Evolutionary conservation across 2,329 filamentous ascomycete genomes (phyloP), one percentile per base, ranked within the genome.

Genomic region (Xylaria hypoxylon): DNA sequence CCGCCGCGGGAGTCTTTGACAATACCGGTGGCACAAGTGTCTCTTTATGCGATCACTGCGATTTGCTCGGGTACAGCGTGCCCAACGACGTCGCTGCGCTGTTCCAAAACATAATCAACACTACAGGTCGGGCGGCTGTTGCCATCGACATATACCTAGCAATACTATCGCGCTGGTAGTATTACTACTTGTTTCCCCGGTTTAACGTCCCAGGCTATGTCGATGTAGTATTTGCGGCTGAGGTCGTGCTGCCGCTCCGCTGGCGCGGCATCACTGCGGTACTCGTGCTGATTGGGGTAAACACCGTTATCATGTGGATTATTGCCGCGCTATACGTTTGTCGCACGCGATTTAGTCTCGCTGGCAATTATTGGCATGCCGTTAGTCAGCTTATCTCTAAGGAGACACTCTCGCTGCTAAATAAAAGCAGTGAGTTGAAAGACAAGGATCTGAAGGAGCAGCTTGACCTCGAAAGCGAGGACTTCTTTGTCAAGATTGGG

Each of bases 71-170:
- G 10, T 5, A 1, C n/a, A 15, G 44, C 13, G 28, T 57, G 3
- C 17, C 52, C 3, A 26, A 51, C 24, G 56, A 60, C 6, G 33
- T 52, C 2, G 33, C 50, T 6, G 38, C 51, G 6, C n/a, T 63
- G 7, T 62, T 52, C 38, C 26, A 63, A n/a, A 5, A 19, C 11
- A 58, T 66, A 4, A 57, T 66, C 28, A 31, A 48, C 10, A 57
- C 33, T 2, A 62, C 24, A 11, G 48, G 47, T 2, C 38, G 64
- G 19, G n/a, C 64, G 1, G 44, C 51, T 2, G 5, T 59, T 3
- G 59, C 59, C 19, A 31, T 66, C n/a, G 64, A 66, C 5, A 51
- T 45, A 1, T 66, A 55, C 31, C 28, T 62, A 10, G 13, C 44
- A 2, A 63, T 63, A 26, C 17, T 53, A 15, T 26, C 59, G 17